Base-by-base conservation (phyloP, 2,329 filamentous ascomycete species). In the Capronia coronata region DNA sequence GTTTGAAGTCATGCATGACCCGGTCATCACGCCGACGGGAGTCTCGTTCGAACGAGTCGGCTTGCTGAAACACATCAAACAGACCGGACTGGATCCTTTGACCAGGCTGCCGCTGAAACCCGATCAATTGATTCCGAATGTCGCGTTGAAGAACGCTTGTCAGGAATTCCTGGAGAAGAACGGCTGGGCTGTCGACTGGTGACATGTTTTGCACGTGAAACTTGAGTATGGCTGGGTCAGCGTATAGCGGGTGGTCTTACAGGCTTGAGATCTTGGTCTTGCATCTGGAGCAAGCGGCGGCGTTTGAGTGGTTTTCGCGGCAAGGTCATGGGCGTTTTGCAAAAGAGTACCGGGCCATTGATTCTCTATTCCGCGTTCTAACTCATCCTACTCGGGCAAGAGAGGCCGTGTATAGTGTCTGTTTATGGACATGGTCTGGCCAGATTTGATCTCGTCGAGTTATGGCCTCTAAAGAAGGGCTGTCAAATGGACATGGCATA, bases 181-280 rank as follows among this genome's bases (percentile, higher is more conserved):
- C 61, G 90, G 88, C 8, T 95, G 93, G 87, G 88, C 89, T 1
- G 89, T 86, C 32, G 90, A 96, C 65, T 97, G 86, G 84, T 94
- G 59, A 63, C 19, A 19, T n/a, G n/a, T n/a, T n/a, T n/a, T n/a
- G n/a, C n/a, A 6, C 11, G n/a, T n/a, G 6, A 6, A 37, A 6
- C 7, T 9, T 6, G 29, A 32, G 13, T 13, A 38, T 38, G 35
- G 35, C 2, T 38, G 7, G 29, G 7, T 32, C 11, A n/a, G 29
- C 13, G 11, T 37, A 6, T 5, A 37, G 34, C 34, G 30, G 19
- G 19, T 37, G 34, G n/a, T 37, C 14, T n/a, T n/a, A n/a, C n/a
- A n/a, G n/a, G n/a, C n/a, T n/a, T n/a, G n/a, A n/a, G n/a, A n/a
- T n/a, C 19, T 37, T 6, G 14, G 14, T 37, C 29, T 32, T 32